A percentile compares a stretch with the other conserved stretches of the same genome.
Evolutionary conservation across 2,329 filamentous ascomycete species (phyloP).

Genomic region (Trichoderma arundinaceum): DNA sequence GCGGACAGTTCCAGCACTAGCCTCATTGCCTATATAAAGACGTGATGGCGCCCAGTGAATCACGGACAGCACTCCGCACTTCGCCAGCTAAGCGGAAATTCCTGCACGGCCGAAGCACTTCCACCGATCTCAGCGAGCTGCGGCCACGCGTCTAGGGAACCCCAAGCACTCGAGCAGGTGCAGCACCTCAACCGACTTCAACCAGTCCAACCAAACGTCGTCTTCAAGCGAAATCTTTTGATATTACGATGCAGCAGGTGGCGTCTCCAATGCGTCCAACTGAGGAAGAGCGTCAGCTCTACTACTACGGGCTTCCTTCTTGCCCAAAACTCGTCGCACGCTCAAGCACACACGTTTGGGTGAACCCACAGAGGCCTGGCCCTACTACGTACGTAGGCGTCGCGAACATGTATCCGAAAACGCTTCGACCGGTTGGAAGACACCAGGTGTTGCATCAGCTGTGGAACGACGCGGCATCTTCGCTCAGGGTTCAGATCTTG

Average conservation of each 20-base stretch:
- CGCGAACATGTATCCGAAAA: background rate
- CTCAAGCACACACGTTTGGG: background rate
- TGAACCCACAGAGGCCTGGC: background rate
- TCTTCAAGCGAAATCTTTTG: too few relatives aligned
- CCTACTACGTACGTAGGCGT: background rate
- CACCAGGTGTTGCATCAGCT: background rate
- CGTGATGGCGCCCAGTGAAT: too few relatives aligned
- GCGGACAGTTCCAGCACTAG: too few relatives aligned
- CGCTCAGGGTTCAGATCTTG: background rate
- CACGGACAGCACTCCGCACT: background rate
- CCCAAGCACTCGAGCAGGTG: background rate
- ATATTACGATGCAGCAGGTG: background rate
- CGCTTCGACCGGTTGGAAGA: background rate
- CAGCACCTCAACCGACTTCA: too few relatives aligned
- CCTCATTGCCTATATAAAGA: too few relatives aligned
- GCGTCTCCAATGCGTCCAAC: background rate
- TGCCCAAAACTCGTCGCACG: background rate
- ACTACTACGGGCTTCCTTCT: conserved; percentile 8
- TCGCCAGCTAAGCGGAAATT: background rate
- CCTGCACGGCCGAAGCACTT: background rate
- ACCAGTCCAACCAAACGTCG: too few relatives aligned
- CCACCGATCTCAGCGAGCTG: background rate
- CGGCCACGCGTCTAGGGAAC: background rate
- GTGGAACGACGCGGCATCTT: background rate
- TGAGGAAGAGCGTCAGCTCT: background rate